Conservation (phyloP, 2,329 filamentous ascomycete genomes). For the Tolypocladium ophioglossoides region DNA sequence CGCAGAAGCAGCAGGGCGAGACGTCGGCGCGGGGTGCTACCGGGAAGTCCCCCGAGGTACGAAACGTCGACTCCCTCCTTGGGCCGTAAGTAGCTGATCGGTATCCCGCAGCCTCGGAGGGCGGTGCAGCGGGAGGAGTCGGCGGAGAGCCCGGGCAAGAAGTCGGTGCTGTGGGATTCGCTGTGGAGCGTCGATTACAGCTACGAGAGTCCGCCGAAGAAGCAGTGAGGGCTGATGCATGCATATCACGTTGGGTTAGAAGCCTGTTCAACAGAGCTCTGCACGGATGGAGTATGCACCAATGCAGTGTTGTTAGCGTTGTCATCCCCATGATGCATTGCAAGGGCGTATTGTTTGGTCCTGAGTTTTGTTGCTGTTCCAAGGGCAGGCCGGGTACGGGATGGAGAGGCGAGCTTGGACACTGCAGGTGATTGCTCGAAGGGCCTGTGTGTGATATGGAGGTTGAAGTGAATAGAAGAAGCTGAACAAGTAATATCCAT, state of each 20-base stretch:
- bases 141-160: conserved; percentile 31
- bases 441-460: too few relatives aligned
- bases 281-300: too few relatives aligned
- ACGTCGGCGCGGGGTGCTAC: conserved; percentile 11
- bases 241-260: not conserved
- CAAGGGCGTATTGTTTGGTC: too few relatives aligned
- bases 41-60: conserved; percentile 37
- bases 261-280: not conserved
- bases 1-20: conserved; percentile 14
- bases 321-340: not conserved
- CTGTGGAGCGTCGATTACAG: conserved; percentile 51
- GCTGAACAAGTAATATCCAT: too few relatives aligned
- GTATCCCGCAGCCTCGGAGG: conserved; percentile 13
- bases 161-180: conserved; percentile 49
- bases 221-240: conserved; percentile 5
- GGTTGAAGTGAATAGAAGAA: too few relatives aligned
- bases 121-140: conserved; percentile 27
- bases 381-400: too few relatives aligned
- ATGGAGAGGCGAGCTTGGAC: too few relatives aligned
- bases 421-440: too few relatives aligned
- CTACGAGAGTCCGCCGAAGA: conserved; percentile 32
- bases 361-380: too few relatives aligned
- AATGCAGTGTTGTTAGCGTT: not conserved
- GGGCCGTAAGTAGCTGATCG: conserved; percentile 31
- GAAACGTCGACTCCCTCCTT: conserved; percentile 39